Conservation (phyloP, 73 alveolate species). For the Paramecium bursaria region DNA sequence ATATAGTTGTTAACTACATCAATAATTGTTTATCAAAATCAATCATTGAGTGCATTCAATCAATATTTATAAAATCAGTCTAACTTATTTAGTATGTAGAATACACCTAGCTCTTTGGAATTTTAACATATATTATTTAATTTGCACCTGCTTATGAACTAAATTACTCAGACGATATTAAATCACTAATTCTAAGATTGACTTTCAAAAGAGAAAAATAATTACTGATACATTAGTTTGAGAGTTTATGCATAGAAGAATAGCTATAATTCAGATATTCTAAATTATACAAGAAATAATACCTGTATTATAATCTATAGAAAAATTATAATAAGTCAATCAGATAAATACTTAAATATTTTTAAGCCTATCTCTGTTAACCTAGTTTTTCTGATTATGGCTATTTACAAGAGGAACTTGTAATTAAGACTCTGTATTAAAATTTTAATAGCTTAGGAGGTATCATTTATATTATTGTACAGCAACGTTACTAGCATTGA, state of each 20-base stretch:
- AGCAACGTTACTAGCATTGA: conserved; percentile 9
- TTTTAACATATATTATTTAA: too few relatives aligned
- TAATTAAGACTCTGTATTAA: conserved; percentile 3
- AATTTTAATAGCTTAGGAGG: conserved; percentile 42
- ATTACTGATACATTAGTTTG: neutral
- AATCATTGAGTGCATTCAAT: neutral
- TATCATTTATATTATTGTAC: neutral
- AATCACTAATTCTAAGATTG: too few relatives aligned
- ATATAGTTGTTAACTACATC: neutral
- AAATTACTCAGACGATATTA: too few relatives aligned
- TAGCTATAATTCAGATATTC: conserved; percentile 34
- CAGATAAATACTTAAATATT: conserved; percentile 22
- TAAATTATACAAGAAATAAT: conserved; percentile 36
- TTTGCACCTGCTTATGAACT: too few relatives aligned
- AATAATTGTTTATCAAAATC: conserved; percentile 43
- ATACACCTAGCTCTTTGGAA: too few relatives aligned
- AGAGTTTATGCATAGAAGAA: neutral
- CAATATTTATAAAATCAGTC: conserved; percentile 10
- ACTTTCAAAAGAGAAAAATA: conserved; percentile 53
- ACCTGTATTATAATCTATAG: neutral
- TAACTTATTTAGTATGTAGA: too few relatives aligned
- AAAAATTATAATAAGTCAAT: conserved; percentile 33
- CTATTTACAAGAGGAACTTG: conserved; percentile 1
- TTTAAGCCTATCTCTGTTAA: conserved; percentile 24
- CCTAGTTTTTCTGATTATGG: neutral